phyloP scores from a whole-genome alignment of 2,329 filamentous ascomycete species.

The Pseudopyrenochaeta lycopersici region DNA sequence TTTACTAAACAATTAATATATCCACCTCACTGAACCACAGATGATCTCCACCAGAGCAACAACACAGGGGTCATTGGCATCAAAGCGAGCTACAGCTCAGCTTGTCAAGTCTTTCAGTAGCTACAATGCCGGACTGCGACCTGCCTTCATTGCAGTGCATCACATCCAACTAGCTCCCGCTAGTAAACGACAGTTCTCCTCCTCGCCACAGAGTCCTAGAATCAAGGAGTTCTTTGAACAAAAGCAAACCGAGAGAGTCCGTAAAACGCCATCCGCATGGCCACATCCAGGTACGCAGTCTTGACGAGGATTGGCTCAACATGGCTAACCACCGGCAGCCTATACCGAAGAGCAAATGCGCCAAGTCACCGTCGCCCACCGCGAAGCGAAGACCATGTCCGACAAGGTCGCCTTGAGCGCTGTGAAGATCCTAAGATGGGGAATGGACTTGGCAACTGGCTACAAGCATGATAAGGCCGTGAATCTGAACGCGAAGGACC shows the following conservation, averaged over 20 bases:
- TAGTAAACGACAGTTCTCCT: constrained; percentile 53
- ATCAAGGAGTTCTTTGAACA: constrained; percentile 59
- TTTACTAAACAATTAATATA: constrained; percentile 12
- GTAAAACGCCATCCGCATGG: constrained; percentile 59
- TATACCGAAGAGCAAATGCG: constrained; percentile 85
- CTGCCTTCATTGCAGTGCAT: constrained; percentile 43
- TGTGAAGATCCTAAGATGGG: constrained; percentile 78
- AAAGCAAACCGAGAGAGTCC: constrained; percentile 55
- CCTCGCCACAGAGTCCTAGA: constrained; percentile 41
- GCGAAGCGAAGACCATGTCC: constrained; percentile 74
- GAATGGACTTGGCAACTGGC: constrained; percentile 83
- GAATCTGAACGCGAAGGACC: constrained; percentile 46
- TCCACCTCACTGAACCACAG: constrained; percentile 12
- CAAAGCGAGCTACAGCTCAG: constrained; percentile 49
- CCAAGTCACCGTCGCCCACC: constrained; percentile 76
- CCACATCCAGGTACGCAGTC: constrained; percentile 53
- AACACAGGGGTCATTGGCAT: constrained; percentile 37
- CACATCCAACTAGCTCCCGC: constrained; percentile 30
- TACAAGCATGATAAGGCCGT: constrained; percentile 74
- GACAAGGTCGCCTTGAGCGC: constrained; percentile 82
- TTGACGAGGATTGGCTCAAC: neutral
- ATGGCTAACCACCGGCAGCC: constrained; percentile 46
- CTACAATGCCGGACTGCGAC: constrained; percentile 36
- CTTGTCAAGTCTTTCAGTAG: constrained; percentile 50
- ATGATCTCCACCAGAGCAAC: constrained; percentile 42